Base-by-base conservation (phyloP, 192 early-diverging fungal species). In the Pilobolus umbonatus region DNA sequence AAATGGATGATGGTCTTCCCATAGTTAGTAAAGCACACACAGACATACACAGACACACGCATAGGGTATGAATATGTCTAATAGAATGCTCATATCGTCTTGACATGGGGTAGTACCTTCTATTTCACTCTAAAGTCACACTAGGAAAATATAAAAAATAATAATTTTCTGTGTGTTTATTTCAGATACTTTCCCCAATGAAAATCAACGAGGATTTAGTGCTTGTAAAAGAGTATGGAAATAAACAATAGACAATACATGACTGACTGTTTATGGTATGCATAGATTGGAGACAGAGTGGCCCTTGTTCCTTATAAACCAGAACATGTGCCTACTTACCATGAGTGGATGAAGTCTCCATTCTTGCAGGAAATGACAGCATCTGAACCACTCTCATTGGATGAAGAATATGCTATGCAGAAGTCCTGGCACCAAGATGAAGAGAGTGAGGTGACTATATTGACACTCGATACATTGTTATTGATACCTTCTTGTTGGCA, bases 371-470 rank as follows among this genome's bases (percentile, higher is more conserved):
- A 93, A 64, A 88, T 92, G 88, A 98, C 94, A 11, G 95, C 92
- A 3, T 96, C 94, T 7, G 94, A 98, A 68, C 94, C 95, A 10
- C 77, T 98, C 43, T 82, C 81, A 5, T 68, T 98, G 19, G 88
- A 94, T 10, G 94, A 97, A 78, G 96, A 98, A 57, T 96, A 91
- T 54, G 90, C 74, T 22, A 98, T 98, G 96, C 94, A 96, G 58
- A 71, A 79, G 65, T 84, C 88, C 0, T 98, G 96, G 96, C 78
- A 80, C 45, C 65, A 72, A 9, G 96, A 98, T 62, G 80, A 84
- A 22, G 79, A 93, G 34, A 96, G 80, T 85, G 71, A 39, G 71
- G 53, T 22, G 30, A 10, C 4, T 35, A 34, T 1, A 42, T 17
- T 17, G 39, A 42, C 4, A 42, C 5, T n/a, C 5, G 14, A 17